A percentile compares a stretch with the other conserved stretches of the same genome.
Evolutionary conservation across 2,329 filamentous ascomycete genomes (phyloP).

Genomic region (Didymella exigua): DNA sequence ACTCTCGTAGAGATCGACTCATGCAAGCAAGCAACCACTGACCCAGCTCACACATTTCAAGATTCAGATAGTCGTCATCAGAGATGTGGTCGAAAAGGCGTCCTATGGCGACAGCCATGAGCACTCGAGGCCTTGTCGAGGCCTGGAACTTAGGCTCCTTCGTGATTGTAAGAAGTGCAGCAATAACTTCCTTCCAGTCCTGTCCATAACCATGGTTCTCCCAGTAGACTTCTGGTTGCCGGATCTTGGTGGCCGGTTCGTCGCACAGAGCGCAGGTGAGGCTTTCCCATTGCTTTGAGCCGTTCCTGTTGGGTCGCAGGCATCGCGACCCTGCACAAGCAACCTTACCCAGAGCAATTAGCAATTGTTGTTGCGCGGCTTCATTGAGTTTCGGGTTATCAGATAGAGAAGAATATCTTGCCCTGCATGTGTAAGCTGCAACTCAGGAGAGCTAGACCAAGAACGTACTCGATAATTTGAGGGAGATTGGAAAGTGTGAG

Average conservation of each 20-base stretch:
- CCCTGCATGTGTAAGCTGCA: constrained; percentile 27
- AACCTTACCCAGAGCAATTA: constrained; percentile 38
- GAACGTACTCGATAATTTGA: constrained; percentile 35
- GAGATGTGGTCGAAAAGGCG: constrained; percentile 71
- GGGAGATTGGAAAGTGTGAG: constrained; percentile 31
- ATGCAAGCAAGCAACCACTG: constrained; percentile 83
- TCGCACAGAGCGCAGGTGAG: constrained; percentile 38
- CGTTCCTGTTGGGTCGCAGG: constrained; percentile 14
- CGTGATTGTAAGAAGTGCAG: constrained; percentile 38
- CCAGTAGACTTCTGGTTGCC: constrained; percentile 30
- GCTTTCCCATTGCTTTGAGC: constrained; percentile 19
- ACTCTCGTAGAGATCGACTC: constrained; percentile 81
- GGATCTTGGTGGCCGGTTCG: background rate
- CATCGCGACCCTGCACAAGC: constrained; percentile 43
- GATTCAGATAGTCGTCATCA: constrained; percentile 64
- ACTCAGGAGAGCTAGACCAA: background rate
- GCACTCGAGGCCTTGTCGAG: constrained; percentile 37
- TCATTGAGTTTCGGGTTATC: constrained; percentile 26
- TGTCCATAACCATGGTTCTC: constrained; percentile 23
- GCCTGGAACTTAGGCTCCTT: constrained; percentile 37
- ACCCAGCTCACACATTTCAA: constrained; percentile 71
- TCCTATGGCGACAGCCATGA: constrained; percentile 58
- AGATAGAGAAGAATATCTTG: constrained; percentile 28
- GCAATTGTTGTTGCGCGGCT: constrained; percentile 28
- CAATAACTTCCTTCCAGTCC: constrained; percentile 43